These are phyloP conservation scores for Erythrobasidium hasegawianum DNA, from an alignment of 1,284 basidiomycete genomes.

Conservation along the genomic window DNA sequence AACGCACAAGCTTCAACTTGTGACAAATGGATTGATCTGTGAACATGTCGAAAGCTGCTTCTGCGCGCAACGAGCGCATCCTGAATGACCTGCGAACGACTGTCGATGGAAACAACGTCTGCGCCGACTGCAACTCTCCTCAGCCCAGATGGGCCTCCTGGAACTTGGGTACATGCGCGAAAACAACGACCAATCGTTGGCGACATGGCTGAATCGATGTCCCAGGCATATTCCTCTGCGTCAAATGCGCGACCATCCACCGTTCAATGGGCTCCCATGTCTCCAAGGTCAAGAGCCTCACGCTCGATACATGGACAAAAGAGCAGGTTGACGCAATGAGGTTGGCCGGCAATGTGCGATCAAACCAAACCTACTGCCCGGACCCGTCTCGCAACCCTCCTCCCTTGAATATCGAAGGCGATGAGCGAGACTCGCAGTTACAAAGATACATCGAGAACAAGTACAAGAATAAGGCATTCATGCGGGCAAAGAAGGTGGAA, in stretches of 20 bases:
- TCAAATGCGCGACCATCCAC: constrained; percentile 31
- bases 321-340: constrained; percentile 33
- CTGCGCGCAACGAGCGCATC: constrained; percentile 19
- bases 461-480: constrained; percentile 29
- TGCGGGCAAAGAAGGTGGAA: constrained; percentile 9
- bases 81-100: constrained; percentile 6
- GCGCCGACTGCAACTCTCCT: constrained; percentile 25
- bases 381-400: constrained; percentile 10
- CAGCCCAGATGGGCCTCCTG: constrained; percentile 30
- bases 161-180: too few species aligned
- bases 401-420: constrained; percentile 23
- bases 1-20: not conserved
- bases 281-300: constrained; percentile 30
- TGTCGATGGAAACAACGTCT: constrained; percentile 25
- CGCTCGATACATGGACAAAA: constrained; percentile 25
- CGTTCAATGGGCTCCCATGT: constrained; percentile 32
- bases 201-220: too few species aligned
- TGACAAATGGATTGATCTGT: too few species aligned
- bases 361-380: constrained; percentile 11
- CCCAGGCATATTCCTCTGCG: constrained; percentile 35
- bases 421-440: constrained; percentile 23
- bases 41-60: constrained; percentile 28
- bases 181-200: too few species aligned
- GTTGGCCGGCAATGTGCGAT: constrained; percentile 18
- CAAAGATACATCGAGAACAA: constrained; percentile 25